Evolutionary conservation across 768 basidiomycete genomes (phyloP), one percentile per base, ranked within the genome.

Genomic region (Strobilomyces confusus): DNA sequence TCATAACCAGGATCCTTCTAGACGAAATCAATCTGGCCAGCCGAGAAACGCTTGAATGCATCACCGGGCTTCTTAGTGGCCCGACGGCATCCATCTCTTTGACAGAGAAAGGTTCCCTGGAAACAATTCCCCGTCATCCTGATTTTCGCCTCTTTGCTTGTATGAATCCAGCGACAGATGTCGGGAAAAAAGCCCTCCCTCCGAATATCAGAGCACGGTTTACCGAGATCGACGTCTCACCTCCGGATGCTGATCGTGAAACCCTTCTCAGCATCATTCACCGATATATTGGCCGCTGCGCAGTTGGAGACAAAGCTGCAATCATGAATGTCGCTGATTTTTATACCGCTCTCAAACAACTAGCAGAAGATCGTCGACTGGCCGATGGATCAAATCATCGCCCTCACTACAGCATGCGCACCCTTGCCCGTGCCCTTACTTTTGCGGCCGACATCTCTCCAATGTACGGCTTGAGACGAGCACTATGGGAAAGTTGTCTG

Each of bases 131-230:
- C 45, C 87, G 97, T 0, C 97, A 99, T 68, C 84, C 92, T 17
- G 87, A 95, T 62, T 99, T 99, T 75, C 89, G 95, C 19, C 77
- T 98, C 5, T 98, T 98, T 63, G 94, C 94, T 5, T 99, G 97
- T 68, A 99, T 99, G 97, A 99, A 99, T 65, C 97, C 97, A 5
- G 97, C 97, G 0, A 99, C 95, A 4, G 97, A 99, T 62, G 89
- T 98, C 14, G 97, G 97, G 32, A 99, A 98, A 75, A 97, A 94
- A 63, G 95, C 98, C 63, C 84, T 99, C 0, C 92, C 93, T 17
- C 86, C 90, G 5, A 87, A 87, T 62, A 89, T 98, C 45, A 85
- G 95, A 33, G 82, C 87, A 11, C 84, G 89, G 29, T 98, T 99
- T 73, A 97, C 94, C 1, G 97, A 98, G 68, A 83, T 98, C 49